A percentile compares a stretch with the other conserved stretches of the same genome.
Conservation (phyloP, 169 alveolate genomes). For the Plasmodium vinckei region DNA sequence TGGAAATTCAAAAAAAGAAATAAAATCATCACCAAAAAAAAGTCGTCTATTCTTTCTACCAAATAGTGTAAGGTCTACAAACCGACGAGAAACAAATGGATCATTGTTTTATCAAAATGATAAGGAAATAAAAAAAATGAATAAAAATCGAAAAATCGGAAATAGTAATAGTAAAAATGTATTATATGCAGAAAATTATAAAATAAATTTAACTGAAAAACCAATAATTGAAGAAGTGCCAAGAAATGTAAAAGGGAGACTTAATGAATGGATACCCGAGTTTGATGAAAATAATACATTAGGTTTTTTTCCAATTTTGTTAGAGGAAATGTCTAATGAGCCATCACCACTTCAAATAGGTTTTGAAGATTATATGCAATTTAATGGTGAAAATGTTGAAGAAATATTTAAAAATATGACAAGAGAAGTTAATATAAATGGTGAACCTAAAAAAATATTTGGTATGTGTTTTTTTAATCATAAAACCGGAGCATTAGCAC, state of each 20-base stretch:
- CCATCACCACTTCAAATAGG: constrained; percentile 88
- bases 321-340: constrained; percentile 84
- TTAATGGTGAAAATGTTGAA: constrained; percentile 85
- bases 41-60: too few relatives aligned
- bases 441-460: constrained; percentile 74
- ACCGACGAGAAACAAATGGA: too few relatives aligned
- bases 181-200: constrained; percentile 50
- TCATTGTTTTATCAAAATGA: not conserved
- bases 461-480: constrained; percentile 87
- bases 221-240: constrained; percentile 74
- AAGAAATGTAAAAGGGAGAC: constrained; percentile 80
- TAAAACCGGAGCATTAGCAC: constrained; percentile 85
- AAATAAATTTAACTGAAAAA: constrained; percentile 58
- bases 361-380: constrained; percentile 83
- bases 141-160: not conserved
- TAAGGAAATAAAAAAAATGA: not conserved
- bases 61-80: too few relatives aligned
- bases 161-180: constrained; percentile 2
- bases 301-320: constrained; percentile 84
- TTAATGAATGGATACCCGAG: constrained; percentile 83
- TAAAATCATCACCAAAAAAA: too few relatives aligned
- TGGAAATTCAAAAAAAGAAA: too few relatives aligned
- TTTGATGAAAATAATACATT: constrained; percentile 82
- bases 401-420: constrained; percentile 83
- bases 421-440: constrained; percentile 33